Evolutionary conservation across 345 rosid species (phyloP).

Genomic region (Linum tenue): DNA sequence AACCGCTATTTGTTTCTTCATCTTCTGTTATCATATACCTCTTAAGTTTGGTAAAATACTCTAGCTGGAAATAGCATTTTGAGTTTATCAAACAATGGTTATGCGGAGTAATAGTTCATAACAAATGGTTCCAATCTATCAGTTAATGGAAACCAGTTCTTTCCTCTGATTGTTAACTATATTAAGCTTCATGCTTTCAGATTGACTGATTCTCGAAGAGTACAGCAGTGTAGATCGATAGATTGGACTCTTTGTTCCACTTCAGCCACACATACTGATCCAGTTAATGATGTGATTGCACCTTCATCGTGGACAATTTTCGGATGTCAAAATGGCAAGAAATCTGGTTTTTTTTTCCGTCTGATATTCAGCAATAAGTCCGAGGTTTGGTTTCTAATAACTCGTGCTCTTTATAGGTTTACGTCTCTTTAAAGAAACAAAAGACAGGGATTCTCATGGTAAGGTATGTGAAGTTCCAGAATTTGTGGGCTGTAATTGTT

Average conservation of each 20-base stretch:
- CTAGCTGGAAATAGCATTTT: too few relatives aligned
- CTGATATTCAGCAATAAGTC: background rate
- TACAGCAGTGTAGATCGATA: slow-evolving; percentile 34
- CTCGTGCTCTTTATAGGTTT: slow-evolving; percentile 45
- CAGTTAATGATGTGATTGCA: slow-evolving; percentile 74
- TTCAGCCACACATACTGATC: slow-evolving; percentile 44
- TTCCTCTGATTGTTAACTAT: background rate
- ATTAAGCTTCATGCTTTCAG: slow-evolving; percentile 29
- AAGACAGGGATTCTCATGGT: slow-evolving; percentile 60
- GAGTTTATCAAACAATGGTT: too few relatives aligned
- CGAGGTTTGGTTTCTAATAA: slow-evolving; percentile 14
- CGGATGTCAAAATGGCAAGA: slow-evolving; percentile 82
- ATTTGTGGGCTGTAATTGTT: slow-evolving; percentile 7
- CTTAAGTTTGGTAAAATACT: too few relatives aligned
- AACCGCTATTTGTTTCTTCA: too few relatives aligned
- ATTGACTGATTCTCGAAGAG: slow-evolving; percentile 48
- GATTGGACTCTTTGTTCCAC: slow-evolving; percentile 72
- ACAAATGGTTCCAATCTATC: background rate
- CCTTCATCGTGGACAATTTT: slow-evolving; percentile 95
- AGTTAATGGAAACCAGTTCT: background rate
- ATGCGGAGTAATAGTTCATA: too few relatives aligned
- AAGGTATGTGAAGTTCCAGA: slow-evolving; percentile 38
- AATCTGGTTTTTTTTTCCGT: slow-evolving; percentile 1
- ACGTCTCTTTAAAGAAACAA: slow-evolving; percentile 85
- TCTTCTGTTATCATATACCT: too few relatives aligned